A percentile compares a stretch with the other conserved stretches of the same genome.
Conservation (phyloP, 257 asterid species). For the Verbena officinalis region DNA sequence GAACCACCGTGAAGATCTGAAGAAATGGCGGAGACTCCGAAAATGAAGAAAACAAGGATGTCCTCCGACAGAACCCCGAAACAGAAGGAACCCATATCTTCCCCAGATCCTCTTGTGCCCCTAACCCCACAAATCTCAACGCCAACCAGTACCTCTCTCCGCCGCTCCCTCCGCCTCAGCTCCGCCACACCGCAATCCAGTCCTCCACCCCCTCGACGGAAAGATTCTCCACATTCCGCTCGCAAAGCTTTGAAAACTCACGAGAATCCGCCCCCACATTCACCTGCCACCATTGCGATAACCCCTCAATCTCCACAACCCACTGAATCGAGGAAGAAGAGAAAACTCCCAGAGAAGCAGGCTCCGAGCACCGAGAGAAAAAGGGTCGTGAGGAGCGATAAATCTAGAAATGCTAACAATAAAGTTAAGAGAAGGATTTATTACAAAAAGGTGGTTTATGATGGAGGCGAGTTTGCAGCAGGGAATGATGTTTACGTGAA, state of each 20-base stretch:
- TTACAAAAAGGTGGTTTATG: slow-evolving; percentile 70
- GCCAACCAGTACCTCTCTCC: slow-evolving; percentile 38
- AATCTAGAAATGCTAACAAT: slow-evolving; percentile 5
- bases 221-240: slow-evolving; percentile 39
- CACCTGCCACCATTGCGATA: slow-evolving; percentile 34
- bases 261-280: slow-evolving; percentile 28
- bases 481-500: slow-evolving; percentile 85
- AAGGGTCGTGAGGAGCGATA: slow-evolving; percentile 29
- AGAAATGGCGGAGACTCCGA: slow-evolving; percentile 60
- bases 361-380: slow-evolving; percentile 27
- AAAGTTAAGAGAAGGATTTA: slow-evolving; percentile 52
- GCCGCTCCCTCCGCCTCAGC: slow-evolving; percentile 70
- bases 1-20: slow-evolving; percentile 15
- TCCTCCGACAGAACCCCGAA: slow-evolving; percentile 37
- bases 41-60: slow-evolving; percentile 40
- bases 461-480: slow-evolving; percentile 69
- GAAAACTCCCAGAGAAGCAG: slow-evolving; percentile 38
- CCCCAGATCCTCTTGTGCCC: slow-evolving; percentile 47
- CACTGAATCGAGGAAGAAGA: slow-evolving; percentile 52
- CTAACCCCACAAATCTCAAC: slow-evolving; percentile 49
- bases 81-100: slow-evolving; percentile 30
- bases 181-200: slow-evolving; percentile 32
- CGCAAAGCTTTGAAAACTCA: slow-evolving; percentile 10
- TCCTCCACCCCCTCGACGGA: slow-evolving; percentile 8
- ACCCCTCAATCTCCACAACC: slow-evolving; percentile 59